Evolutionary conservation across 208 protist genomes (phyloP).

Genomic region (Naegleria fowleri): DNA sequence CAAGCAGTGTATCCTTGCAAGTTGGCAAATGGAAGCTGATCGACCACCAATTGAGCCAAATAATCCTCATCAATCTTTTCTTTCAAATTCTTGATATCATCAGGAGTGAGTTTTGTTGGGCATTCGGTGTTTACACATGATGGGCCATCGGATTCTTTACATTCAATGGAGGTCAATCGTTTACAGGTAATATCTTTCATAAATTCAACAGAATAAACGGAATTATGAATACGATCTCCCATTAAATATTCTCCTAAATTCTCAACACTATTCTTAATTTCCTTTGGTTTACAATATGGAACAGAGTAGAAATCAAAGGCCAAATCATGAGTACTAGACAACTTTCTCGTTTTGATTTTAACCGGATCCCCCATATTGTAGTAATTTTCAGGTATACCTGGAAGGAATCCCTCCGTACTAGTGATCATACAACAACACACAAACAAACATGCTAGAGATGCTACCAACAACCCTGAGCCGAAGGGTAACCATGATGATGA

Average conservation of each 20-base stretch:
- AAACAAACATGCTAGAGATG: no score
- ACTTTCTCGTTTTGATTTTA: slow-evolving; percentile 4
- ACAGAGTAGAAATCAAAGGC: slow-evolving; percentile 87
- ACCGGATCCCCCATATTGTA: background rate
- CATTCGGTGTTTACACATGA: background rate
- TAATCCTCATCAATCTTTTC: slow-evolving; percentile 23
- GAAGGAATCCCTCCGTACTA: background rate
- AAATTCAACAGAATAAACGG: slow-evolving; percentile 55
- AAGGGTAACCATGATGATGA: no score
- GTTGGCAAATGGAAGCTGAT: slow-evolving; percentile 7
- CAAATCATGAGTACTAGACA: slow-evolving; percentile 38
- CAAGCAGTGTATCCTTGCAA: background rate
- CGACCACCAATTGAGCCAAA: background rate
- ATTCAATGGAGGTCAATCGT: background rate
- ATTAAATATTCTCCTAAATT: slow-evolving; percentile 86
- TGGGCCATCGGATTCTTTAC: background rate
- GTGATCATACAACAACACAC: no score
- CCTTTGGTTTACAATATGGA: slow-evolving; percentile 65
- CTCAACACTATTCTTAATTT: slow-evolving; percentile 48
- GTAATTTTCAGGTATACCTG: background rate
- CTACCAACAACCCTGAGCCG: no score
- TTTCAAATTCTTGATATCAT: slow-evolving; percentile 6
- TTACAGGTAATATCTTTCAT: background rate
- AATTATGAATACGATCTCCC: slow-evolving; percentile 85
- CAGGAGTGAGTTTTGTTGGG: background rate